These are phyloP conservation scores for Aspergillus pseudotamarii DNA, from an alignment of 2,329 filamentous ascomycete species.

Conservation along the genomic window DNA sequence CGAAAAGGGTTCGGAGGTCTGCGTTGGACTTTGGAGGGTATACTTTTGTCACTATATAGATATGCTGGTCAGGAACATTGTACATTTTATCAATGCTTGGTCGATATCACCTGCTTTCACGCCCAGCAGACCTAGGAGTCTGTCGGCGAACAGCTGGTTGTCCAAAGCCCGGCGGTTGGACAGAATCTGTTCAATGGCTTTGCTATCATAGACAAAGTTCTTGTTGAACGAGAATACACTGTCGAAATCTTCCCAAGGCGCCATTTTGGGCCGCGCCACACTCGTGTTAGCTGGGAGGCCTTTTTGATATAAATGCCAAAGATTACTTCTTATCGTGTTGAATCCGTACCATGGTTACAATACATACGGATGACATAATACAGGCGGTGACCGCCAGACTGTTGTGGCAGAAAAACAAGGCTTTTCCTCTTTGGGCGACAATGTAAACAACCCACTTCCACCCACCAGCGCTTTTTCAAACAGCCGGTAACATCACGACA, in stretches of 20 bases:
- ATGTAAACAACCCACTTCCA: constrained; percentile 45
- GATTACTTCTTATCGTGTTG: constrained; percentile 1
- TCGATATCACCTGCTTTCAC: constrained; percentile 65
- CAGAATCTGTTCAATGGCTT: constrained; percentile 65
- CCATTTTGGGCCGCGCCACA: constrained; percentile 33
- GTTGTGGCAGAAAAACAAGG: constrained; percentile 37
- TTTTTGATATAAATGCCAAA: background rate
- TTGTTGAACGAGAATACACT: constrained; percentile 66
- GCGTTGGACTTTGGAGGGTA: constrained; percentile 75
- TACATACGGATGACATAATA: constrained; percentile 14
- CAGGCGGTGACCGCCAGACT: constrained; percentile 30
- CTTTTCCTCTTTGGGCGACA: constrained; percentile 36
- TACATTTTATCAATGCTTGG: constrained; percentile 9
- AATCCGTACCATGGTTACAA: constrained; percentile 21
- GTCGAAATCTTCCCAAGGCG: constrained; percentile 64
- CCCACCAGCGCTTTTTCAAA: constrained; percentile 23
- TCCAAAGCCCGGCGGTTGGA: constrained; percentile 68
- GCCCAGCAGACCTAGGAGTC: constrained; percentile 70
- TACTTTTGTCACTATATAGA: constrained; percentile 55
- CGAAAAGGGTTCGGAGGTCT: constrained; percentile 69
- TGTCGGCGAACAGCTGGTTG: constrained; percentile 77
- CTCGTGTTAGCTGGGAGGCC: background rate
- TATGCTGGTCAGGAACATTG: background rate
- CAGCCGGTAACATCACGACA: background rate
- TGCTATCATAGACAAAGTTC: constrained; percentile 65